Base-by-base conservation (phyloP, 306 rosid genomes). In the Gastrolobium bilobum region DNA sequence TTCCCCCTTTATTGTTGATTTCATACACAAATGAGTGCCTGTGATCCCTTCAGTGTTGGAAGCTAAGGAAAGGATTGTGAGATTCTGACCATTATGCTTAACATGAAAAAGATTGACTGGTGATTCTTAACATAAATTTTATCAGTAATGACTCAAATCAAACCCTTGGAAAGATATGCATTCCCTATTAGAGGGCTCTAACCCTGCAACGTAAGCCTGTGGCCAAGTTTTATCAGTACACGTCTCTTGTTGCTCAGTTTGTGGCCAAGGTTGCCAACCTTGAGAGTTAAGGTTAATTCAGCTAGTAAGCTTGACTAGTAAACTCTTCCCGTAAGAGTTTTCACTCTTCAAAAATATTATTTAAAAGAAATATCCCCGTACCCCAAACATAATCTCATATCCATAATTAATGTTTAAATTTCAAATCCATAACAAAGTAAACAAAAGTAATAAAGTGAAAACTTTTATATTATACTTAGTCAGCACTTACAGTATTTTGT, bases 1-100 rank as follows among this genome's bases (percentile, higher is more conserved):
- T 20, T 20, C 26, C 26, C 26, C 26, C 26, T 20, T 20, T 20
- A 20, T 20, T 20, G 26, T 47, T 47, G 47, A 71, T 63, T 71
- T 57, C 38, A n/a, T 44, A 5, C 11, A 8, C 4, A 7, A 60
- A 42, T 7, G 34, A 14, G 68, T 57, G 61, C 8, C 34, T 0
- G 0, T 30, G 8, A 47, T 33, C 10, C 13, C 13, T 58, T 4
- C 34, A 8, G 9, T n/a, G 37, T 66, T 53, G 4, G 68, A 67
- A 53, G n/a, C 66, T 64, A 47, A 60, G 33, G 9, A 37, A 6
- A 7, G 63, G 54, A 76, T 76, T 63, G 48, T 48, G 38, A 39
- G 44, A 64, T 64, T 31, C 51, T 64, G 10, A 9, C 15, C 14
- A 43, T 43, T 66, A 10, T 67, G 57, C 29, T 29, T 52, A 37